Base-by-base conservation (phyloP, 257 asterid genomes). In the Solanum tarapatanum region DNA sequence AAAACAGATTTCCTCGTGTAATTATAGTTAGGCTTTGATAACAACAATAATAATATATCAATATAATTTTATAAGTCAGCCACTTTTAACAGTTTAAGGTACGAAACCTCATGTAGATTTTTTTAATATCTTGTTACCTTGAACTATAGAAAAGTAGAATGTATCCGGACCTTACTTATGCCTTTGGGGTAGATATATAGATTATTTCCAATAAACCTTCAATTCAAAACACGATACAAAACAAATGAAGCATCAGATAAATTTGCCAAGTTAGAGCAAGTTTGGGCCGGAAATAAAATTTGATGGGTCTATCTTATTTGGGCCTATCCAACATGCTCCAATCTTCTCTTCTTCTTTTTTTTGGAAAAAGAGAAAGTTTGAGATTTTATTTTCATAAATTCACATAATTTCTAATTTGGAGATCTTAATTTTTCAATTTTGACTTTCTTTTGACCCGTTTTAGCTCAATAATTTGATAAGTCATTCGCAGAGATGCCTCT, bases 131-230 rank as follows among this genome's bases (percentile, higher is more conserved):
- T 6, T 55, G 24, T 55, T 55, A 19, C 10, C 5, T 55, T 55
- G n/a, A 19, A 55, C 4, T 19, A 19, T 55, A 19, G 26, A 51
- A 16, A 51, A 51, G n/a, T 51, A 17, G 9, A 51, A 17, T 51
- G 4, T 51, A 16, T 51, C 1, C 9, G 0, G 64, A 55, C 24
- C 0, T 55, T 0, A 55, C 9, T 55, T 55, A 6, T 17, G n/a
- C 0, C 8, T 55, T 58, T 58, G n/a, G 11, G 24, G 10, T 19
- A 21, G 26, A 0, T 3, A 39, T 39, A 51, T 51, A 55, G n/a
- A 7, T 19, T 58, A 58, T 58, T 58, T 58, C 11, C 1, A 0
- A 55, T 19, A 58, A 8, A 19, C 11, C 0, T 0, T 55, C 0
- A 2, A 8, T 58, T 58, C 24, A 58, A 0, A 48, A 51, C 0